phyloP scores from a whole-genome alignment of 139 green algal species.

The Auxenochlorella protothecoides region DNA sequence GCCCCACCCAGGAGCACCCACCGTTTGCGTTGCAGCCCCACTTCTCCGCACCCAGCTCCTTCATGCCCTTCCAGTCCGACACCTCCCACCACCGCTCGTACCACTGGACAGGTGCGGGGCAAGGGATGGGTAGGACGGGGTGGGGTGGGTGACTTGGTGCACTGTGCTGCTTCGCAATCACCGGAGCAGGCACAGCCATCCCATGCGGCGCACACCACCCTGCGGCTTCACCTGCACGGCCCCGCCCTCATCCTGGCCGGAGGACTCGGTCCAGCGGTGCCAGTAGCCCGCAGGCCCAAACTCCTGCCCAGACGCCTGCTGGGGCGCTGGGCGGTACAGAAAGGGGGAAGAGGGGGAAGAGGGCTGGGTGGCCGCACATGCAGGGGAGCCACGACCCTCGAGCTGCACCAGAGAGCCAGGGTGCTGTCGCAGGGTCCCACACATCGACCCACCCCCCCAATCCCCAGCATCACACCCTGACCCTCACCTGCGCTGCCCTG shows the following conservation, averaged over 20 bases:
- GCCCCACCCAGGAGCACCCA: neutral
- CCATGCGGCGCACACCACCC: too few relatives aligned
- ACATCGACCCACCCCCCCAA: too few relatives aligned
- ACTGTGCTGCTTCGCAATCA: too few relatives aligned
- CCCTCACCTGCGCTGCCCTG: neutral
- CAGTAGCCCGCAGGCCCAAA: slow-evolving; percentile 65
- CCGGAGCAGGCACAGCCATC: too few relatives aligned
- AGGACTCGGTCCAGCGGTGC: slow-evolving; percentile 59
- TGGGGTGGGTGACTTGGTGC: too few relatives aligned
- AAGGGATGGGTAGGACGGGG: too few relatives aligned
- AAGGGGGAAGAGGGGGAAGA: neutral
- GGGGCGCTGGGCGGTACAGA: too few relatives aligned
- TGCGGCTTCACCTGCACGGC: slow-evolving; percentile 1
- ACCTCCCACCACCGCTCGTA: slow-evolving; percentile 78
- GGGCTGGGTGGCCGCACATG: neutral
- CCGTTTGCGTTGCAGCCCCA: slow-evolving; percentile 25
- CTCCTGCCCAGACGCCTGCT: slow-evolving; percentile 46
- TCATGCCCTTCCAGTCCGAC: slow-evolving; percentile 61
- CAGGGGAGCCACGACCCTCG: neutral
- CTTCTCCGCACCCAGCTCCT: slow-evolving; percentile 75
- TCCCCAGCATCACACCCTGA: too few relatives aligned
- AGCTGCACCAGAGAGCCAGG: too few relatives aligned
- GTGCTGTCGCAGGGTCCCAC: too few relatives aligned
- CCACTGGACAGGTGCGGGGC: slow-evolving; percentile 32
- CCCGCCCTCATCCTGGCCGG: slow-evolving; percentile 24